phyloP scores from a whole-genome alignment of 139 green algal species.

The Limnomonas spitsbergensis region DNA sequence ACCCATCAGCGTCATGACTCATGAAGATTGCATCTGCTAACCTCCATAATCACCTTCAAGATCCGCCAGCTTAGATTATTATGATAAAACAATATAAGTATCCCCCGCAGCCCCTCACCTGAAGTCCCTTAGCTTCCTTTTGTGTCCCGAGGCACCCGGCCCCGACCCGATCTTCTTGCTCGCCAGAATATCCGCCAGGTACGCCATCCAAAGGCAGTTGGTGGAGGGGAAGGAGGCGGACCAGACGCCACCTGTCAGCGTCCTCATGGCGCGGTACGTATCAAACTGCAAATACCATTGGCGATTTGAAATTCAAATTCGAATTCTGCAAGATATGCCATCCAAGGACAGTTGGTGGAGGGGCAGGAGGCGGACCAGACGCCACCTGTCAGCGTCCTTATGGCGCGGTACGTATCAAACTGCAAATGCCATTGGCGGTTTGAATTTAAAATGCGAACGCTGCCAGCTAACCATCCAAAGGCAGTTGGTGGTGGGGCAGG shows the following conservation, averaged over 20 bases:
- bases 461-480: constrained; percentile 92
- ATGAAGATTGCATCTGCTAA: too few species aligned
- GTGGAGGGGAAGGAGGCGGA: constrained; percentile 57
- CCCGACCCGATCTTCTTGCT: constrained; percentile 45
- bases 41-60: too few species aligned
- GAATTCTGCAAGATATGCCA: constrained; percentile 86
- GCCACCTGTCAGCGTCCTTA: constrained; percentile 53
- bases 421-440: too few species aligned
- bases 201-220: constrained; percentile 92
- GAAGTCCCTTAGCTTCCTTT: constrained; percentile 38
- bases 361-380: constrained; percentile 65
- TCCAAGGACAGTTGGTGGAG: constrained; percentile 89
- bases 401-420: constrained; percentile 48
- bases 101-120: too few species aligned
- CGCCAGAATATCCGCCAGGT: constrained; percentile 83
- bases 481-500: constrained; percentile 79
- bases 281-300: constrained; percentile 50
- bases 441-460: too few species aligned
- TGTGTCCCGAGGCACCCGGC: constrained; percentile 18
- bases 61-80: too few species aligned
- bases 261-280: constrained; percentile 48
- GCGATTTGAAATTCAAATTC: too few species aligned
- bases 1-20: too few species aligned
- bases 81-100: not conserved
- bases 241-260: constrained; percentile 69